phyloP scores from a whole-genome alignment of 345 rosid species.

The Syzygium grande region DNA sequence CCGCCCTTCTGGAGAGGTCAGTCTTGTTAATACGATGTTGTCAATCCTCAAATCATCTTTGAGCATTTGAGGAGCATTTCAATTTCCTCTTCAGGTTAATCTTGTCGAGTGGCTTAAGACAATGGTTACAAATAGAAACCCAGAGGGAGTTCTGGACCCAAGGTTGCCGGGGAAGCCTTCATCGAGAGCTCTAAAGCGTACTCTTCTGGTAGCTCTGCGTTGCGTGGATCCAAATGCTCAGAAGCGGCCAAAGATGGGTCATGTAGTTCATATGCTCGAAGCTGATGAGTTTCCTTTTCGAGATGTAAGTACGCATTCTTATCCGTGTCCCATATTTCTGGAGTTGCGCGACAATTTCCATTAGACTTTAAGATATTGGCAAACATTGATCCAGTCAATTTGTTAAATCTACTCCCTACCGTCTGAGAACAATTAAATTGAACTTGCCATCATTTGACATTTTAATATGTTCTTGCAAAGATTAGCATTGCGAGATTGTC shows the following conservation, averaged over 20 bases:
- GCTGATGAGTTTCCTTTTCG: slow-evolving; percentile 80
- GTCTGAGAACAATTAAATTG: not conserved
- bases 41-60: not conserved
- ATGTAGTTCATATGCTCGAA: slow-evolving; percentile 95
- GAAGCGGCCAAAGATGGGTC: slow-evolving; percentile 95
- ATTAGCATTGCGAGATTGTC: not conserved
- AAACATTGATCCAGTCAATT: not conserved
- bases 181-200: slow-evolving; percentile 75
- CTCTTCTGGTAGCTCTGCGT: slow-evolving; percentile 79
- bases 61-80: not conserved
- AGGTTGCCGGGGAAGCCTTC: slow-evolving; percentile 72
- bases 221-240: slow-evolving; percentile 96
- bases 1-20: slow-evolving; percentile 75
- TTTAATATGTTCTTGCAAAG: not conserved
- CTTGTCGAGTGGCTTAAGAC: slow-evolving; percentile 93
- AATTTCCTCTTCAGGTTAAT: slow-evolving; percentile 46
- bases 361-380: not conserved
- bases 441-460: not conserved
- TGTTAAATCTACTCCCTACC: not conserved
- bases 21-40: not conserved
- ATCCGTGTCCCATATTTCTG: not conserved
- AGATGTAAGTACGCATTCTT: slow-evolving; percentile 34
- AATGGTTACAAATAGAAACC: slow-evolving; percentile 75
- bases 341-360: not conserved
- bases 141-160: slow-evolving; percentile 84